Evolutionary conservation across 306 rosid genomes (phyloP).

Genomic region (Lathyrus sativus): DNA sequence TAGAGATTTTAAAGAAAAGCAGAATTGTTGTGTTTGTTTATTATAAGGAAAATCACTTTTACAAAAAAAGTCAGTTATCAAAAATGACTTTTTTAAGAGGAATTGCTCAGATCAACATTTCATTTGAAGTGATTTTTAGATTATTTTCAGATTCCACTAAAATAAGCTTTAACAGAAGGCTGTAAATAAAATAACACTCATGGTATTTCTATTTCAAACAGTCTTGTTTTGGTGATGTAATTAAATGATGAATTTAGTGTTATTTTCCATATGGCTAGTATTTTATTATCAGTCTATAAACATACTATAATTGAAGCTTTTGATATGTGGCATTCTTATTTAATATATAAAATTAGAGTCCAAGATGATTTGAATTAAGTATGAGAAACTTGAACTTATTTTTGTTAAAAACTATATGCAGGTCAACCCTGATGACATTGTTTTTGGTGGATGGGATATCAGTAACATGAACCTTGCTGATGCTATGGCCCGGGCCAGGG

Average conservation of each 20-base stretch:
- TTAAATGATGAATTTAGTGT: slow-evolving; percentile 1
- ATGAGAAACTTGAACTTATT: not conserved
- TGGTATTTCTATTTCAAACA: not conserved
- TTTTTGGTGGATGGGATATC: slow-evolving; percentile 99
- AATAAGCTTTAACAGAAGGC: no score
- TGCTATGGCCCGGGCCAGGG: slow-evolving; percentile 93
- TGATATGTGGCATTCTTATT: not conserved
- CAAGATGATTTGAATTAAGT: not conserved
- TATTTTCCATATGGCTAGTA: not conserved
- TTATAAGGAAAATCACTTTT: no score
- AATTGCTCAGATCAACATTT: no score
- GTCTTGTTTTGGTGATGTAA: not conserved
- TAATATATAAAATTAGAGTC: not conserved
- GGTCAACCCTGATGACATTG: slow-evolving; percentile 96
- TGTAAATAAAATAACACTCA: not conserved
- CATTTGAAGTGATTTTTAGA: no score
- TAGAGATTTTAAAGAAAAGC: no score
- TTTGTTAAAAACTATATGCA: slow-evolving; percentile 30
- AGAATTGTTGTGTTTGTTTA: no score
- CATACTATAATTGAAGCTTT: not conserved
- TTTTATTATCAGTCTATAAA: not conserved
- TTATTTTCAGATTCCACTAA: no score
- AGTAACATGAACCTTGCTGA: slow-evolving; percentile 94
- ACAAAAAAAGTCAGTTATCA: no score
- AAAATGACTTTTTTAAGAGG: no score